Evolutionary conservation across 1,139 yeast species (phyloP), one percentile per base, ranked within the genome.

Genomic region (Chernovozyma aurita): DNA sequence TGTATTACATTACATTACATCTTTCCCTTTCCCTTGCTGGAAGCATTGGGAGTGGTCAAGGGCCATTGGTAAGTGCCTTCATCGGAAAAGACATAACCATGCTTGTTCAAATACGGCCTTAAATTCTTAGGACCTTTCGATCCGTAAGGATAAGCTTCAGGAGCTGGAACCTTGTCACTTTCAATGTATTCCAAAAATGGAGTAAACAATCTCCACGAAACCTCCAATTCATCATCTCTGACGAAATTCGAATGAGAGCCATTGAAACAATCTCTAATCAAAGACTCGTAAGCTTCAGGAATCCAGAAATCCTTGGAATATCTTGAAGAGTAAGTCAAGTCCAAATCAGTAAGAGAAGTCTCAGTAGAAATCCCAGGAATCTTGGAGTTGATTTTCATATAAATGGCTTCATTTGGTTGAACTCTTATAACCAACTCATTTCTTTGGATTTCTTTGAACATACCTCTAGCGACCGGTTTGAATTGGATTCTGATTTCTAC

Each of bases 161-260:
- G 86, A 9, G 53, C 49, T 44, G 90, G 85, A 40, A 77, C 84
- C 28, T 78, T 61, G 31, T 76, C 70, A 31, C 81, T 71, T 63
- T 92, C 97, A 46, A 92, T 71, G 59, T 76, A 73, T 44, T 90
- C 67, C 57, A 94, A 74, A 47, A 94, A 70, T 15, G 98, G 98
- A 14, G 97, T 90, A 69, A 92, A 90, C 42, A 92, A 68, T 52
- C 76, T 73, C 99, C 99, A 92, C 42, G 95, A 82, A 42, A 83
- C 80, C 42, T 90, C 97, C 57, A 94, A 77, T 67, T 92, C 99
- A 59, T 92, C 99, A 58, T 90, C 97, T 67, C 98, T 84, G 27
- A 92, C 98, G 59, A 94, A 92, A 68, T 90, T 90, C 42, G 97
- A 84, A 65, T 92, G 98, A 63, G 90, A 95, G 41, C 95, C 98